phyloP scores from a whole-genome alignment of 163 green algal genomes.

The Coccomyxa subellipsoidea region DNA sequence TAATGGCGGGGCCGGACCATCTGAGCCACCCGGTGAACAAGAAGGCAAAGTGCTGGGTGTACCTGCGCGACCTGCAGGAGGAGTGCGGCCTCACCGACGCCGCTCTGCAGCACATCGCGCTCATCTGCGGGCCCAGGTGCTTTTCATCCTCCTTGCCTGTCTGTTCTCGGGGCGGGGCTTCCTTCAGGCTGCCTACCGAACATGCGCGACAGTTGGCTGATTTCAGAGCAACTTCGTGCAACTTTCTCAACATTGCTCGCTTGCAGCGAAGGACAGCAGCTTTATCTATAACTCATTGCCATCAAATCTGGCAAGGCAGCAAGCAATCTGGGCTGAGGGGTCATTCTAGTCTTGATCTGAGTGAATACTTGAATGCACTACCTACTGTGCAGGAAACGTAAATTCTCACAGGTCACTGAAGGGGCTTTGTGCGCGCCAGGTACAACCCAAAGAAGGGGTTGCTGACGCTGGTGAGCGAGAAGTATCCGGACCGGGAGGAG shows the following conservation, averaged over 20 bases:
- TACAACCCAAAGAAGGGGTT: conserved; percentile 42
- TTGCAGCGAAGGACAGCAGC: too few species aligned
- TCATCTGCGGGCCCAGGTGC: conserved; percentile 34
- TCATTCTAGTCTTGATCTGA: too few species aligned
- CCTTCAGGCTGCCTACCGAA: too few species aligned
- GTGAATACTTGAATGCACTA: too few species aligned
- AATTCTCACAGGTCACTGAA: background rate
- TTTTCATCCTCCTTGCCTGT: background rate
- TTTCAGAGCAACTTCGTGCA: too few species aligned
- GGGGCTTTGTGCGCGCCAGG: background rate
- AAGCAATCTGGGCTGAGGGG: too few species aligned
- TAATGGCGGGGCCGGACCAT: conserved; percentile 16
- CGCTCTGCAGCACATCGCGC: conserved; percentile 47
- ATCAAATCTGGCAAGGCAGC: too few species aligned
- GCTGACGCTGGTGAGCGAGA: conserved; percentile 38
- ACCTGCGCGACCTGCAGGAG: conserved; percentile 45
- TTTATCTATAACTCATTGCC: too few species aligned
- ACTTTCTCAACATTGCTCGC: too few species aligned
- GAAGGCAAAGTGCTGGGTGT: conserved; percentile 36
- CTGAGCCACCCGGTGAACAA: conserved; percentile 43
- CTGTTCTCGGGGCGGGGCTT: too few species aligned
- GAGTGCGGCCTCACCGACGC: conserved; percentile 38
- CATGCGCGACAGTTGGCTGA: too few species aligned
- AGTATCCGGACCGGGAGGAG: conserved; percentile 28
- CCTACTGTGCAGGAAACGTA: too few species aligned